These are phyloP conservation scores for Xanthoconium separans DNA, from an alignment of 1,284 basidiomycete species.

Conservation along the genomic window DNA sequence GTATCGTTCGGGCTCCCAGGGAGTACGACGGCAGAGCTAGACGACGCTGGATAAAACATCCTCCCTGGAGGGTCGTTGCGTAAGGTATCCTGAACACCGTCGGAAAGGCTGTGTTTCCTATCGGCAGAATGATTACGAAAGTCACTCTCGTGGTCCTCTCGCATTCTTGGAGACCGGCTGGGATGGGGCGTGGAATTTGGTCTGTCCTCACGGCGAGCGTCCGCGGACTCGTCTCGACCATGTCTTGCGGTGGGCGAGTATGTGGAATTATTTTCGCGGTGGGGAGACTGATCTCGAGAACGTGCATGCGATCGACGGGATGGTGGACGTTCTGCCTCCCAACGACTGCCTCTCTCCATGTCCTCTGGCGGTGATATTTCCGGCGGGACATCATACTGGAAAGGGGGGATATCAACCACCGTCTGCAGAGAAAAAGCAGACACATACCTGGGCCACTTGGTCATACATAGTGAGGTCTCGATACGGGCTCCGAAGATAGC, in stretches of 20 bases:
- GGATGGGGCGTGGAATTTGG: conserved; percentile 1
- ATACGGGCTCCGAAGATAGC: conserved; percentile 82
- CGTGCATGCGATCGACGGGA: conserved; percentile 20
- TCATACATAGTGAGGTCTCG: conserved; percentile 81
- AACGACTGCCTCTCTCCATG: conserved; percentile 38
- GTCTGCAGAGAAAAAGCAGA: conserved; percentile 1
- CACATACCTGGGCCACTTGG: conserved; percentile 70
- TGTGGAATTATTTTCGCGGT: conserved; percentile 1
- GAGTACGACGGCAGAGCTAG: background rate
- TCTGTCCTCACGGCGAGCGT: background rate
- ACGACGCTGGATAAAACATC: background rate
- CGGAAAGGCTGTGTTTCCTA: conserved; percentile 1
- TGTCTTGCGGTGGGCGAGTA: background rate
- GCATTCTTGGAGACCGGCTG: conserved; percentile 2
- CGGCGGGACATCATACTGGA: conserved; percentile 55
- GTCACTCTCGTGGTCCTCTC: background rate
- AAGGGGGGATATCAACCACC: background rate
- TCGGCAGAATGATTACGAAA: background rate
- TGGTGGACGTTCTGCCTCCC: conserved; percentile 30
- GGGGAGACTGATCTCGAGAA: conserved; percentile 20
- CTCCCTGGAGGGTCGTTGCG: background rate
- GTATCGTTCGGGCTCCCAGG: background rate
- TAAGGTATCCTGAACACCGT: conserved; percentile 3
- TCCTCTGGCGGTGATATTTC: conserved; percentile 35
- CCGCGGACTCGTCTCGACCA: conserved; percentile 8